These are phyloP conservation scores for Grosmannia serpens DNA, from an alignment of 2,329 filamentous ascomycete species.

Conservation along the genomic window DNA sequence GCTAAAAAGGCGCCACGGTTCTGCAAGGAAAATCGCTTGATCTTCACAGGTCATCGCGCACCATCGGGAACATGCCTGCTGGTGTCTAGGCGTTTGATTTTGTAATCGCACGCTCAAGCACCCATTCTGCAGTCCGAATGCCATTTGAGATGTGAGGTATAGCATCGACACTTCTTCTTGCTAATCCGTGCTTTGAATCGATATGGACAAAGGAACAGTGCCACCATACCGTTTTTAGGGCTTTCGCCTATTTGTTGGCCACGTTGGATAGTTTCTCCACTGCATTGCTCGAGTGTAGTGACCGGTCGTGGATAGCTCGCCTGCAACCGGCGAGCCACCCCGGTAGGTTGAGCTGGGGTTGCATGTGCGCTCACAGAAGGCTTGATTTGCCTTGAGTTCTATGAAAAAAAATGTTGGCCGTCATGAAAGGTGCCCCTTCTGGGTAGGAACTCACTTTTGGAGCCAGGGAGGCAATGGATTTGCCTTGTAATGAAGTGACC, in stretches of 20 bases:
- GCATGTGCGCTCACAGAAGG: background rate
- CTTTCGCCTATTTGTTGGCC: slow-evolving; percentile 12
- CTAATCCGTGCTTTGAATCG: background rate
- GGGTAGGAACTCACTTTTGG: background rate
- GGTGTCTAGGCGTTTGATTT: background rate
- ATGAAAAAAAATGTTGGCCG: background rate
- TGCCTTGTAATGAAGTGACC: background rate
- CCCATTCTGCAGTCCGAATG: background rate
- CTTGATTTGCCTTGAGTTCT: background rate
- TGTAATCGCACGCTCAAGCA: background rate
- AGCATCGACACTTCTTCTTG: background rate
- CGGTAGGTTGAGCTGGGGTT: slow-evolving; percentile 26
- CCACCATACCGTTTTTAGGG: slow-evolving; percentile 27
- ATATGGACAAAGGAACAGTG: slow-evolving; percentile 10
- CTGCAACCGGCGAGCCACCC: slow-evolving; percentile 27
- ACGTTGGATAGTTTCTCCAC: slow-evolving; percentile 13
- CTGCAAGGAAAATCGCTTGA: background rate
- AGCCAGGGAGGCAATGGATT: background rate
- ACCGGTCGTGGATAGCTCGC: slow-evolving; percentile 28
- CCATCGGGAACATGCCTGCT: background rate
- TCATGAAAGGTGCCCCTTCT: background rate
- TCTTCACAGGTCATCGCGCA: background rate
- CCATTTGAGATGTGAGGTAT: background rate
- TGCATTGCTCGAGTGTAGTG: slow-evolving; percentile 23
- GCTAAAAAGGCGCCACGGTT: background rate